Percentiles rank a stretch among this genome's conserved stretches.
These are phyloP conservation scores for Rhizophora apiculata DNA, from an alignment of 345 rosid species.

Conservation along the genomic window DNA sequence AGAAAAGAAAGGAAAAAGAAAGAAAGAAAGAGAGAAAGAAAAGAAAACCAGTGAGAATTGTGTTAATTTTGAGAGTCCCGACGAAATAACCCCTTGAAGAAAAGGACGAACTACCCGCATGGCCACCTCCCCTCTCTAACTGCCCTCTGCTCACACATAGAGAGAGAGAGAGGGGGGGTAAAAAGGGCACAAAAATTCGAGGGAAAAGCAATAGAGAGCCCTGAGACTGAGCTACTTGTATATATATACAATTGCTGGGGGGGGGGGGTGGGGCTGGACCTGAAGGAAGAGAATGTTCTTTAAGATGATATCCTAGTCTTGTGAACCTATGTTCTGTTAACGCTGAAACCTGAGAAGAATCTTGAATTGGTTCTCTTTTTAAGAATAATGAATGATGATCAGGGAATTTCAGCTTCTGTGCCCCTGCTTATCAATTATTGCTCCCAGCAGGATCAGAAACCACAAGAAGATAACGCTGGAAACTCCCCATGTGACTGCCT, in stretches of 20 bases:
- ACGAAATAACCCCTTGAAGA: slow-evolving; percentile 10
- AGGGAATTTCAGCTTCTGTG: slow-evolving; percentile 18
- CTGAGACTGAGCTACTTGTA: slow-evolving; percentile 1
- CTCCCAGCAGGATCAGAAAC: neutral
- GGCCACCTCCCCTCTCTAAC: slow-evolving; percentile 26
- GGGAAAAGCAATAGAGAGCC: neutral
- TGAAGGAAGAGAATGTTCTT: slow-evolving; percentile 18
- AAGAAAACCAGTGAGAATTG: neutral
- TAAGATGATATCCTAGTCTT: neutral
- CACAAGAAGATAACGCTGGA: slow-evolving; percentile 14
- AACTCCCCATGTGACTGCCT: slow-evolving; percentile 11
- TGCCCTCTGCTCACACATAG: slow-evolving; percentile 8
- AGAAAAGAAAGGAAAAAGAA: neutral
- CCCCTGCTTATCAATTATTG: slow-evolving; percentile 26
- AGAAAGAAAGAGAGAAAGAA: neutral
- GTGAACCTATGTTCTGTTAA: neutral
- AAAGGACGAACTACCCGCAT: slow-evolving; percentile 34
- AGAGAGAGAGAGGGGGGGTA: neutral
- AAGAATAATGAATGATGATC: slow-evolving; percentile 16
- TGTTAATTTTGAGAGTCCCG: neutral
- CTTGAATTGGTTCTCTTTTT: neutral
- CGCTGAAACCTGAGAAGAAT: slow-evolving; percentile 2
- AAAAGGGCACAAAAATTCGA: neutral
- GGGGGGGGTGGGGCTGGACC: neutral
- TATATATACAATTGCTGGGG: neutral